Conservation (phyloP, 176 grass and related monocot species). For the Lolium multiflorum region DNA sequence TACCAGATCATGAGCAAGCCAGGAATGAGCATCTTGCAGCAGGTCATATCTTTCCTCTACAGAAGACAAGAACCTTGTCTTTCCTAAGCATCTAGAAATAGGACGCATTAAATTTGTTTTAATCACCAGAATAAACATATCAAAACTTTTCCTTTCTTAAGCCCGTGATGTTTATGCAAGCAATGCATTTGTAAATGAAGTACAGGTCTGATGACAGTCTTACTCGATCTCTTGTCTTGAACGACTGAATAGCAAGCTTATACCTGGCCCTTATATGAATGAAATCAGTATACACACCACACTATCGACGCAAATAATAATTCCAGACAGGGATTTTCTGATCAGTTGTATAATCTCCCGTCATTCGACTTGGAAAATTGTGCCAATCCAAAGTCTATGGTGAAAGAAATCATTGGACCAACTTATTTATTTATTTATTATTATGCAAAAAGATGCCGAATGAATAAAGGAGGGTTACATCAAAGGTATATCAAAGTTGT, state of each 20-base stretch:
- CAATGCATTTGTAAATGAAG: neutral
- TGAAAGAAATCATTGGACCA: neutral
- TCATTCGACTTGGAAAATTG: conserved; percentile 2
- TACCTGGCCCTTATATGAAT: conserved; percentile 28
- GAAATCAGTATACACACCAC: neutral
- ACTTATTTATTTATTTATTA: neutral
- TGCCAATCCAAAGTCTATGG: conserved; percentile 15
- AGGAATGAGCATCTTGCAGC: neutral
- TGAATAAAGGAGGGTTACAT: neutral
- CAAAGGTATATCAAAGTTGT: conserved; percentile 15
- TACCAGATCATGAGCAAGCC: conserved; percentile 30
- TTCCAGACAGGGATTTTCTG: neutral
- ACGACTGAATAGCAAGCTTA: conserved; percentile 30
- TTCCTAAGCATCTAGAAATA: conserved; percentile 31
- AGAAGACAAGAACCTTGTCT: conserved; percentile 31
- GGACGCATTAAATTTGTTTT: neutral
- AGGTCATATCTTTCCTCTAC: conserved; percentile 4
- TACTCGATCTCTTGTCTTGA: neutral
- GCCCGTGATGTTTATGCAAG: neutral
- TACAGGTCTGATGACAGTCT: neutral
- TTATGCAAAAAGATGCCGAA: neutral
- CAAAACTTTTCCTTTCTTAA: neutral
- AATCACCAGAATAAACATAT: conserved; percentile 6
- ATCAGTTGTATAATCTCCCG: conserved; percentile 11
- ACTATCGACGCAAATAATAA: conserved; percentile 18